Conservation (phyloP, 1,284 basidiomycete species). For the Schizophyllum commune region DNA sequence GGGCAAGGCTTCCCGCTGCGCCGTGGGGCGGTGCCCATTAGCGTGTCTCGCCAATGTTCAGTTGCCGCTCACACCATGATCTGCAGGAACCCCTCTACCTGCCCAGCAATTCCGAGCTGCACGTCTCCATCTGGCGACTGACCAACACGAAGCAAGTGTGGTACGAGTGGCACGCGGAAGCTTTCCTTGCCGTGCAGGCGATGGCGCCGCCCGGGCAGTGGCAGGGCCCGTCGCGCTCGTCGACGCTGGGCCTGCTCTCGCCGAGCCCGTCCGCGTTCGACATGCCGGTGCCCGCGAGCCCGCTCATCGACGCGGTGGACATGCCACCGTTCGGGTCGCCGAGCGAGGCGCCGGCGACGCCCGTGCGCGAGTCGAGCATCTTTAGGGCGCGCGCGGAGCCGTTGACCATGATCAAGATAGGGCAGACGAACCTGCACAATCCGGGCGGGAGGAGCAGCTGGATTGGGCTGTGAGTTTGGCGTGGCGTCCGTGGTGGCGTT, state of each 20-base stretch:
- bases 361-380: conserved; percentile 1
- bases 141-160: conserved; percentile 86
- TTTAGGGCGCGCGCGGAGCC: conserved; percentile 5
- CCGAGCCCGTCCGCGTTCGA: conserved; percentile 20
- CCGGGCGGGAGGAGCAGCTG: conserved; percentile 85
- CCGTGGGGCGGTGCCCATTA: too few species aligned
- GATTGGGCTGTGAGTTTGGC: conserved; percentile 62
- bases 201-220: conserved; percentile 1
- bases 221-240: not conserved
- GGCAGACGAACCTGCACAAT: conserved; percentile 89
- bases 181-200: conserved; percentile 59
- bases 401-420: conserved; percentile 71
- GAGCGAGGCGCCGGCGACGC: conserved; percentile 9
- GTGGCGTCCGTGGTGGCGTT: too few species aligned
- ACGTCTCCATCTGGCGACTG: conserved; percentile 92
- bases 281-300: conserved; percentile 38
- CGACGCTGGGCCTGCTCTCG: not conserved
- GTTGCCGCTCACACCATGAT: not conserved
- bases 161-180: conserved; percentile 98
- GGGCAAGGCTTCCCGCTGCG: too few species aligned
- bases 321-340: conserved; percentile 15
- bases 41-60: not conserved
- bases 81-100: conserved; percentile 85
- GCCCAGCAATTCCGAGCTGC: conserved; percentile 86
- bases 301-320: conserved; percentile 55